Evolutionary conservation across 495 filamentous ascomycete genomes (phyloP).

Genomic region (Wilcoxina mikolae): DNA sequence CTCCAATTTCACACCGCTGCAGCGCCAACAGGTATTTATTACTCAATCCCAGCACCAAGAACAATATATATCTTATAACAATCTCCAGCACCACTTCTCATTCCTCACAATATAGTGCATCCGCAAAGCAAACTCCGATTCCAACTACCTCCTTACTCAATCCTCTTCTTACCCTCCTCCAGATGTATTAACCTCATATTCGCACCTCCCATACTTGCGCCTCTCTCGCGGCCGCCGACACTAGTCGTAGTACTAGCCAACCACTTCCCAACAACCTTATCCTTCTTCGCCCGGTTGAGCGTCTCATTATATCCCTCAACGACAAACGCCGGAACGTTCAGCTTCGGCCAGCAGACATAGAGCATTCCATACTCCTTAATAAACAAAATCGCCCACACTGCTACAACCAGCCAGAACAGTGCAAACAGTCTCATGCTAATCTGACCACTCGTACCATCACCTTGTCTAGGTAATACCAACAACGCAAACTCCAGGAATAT

Average conservation of each 20-base stretch:
- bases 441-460: conserved; percentile 29
- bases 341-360: conserved; percentile 94
- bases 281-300: conserved; percentile 40
- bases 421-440: conserved; percentile 65
- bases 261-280: conserved; percentile 23
- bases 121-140: too few species aligned
- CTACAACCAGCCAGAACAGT: conserved; percentile 55
- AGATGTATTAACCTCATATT: conserved; percentile 25
- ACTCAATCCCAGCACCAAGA: too few species aligned
- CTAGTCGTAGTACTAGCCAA: conserved; percentile 6
- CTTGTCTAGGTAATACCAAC: conserved; percentile 53
- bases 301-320: conserved; percentile 82
- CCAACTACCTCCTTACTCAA: too few species aligned
- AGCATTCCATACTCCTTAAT: conserved; percentile 72
- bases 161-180: conserved; percentile 28
- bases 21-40: too few species aligned
- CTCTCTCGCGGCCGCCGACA: conserved; percentile 18
- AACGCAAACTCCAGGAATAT: conserved; percentile 75
- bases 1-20: too few species aligned
- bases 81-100: too few species aligned
- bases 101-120: too few species aligned
- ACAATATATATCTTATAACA: too few species aligned
- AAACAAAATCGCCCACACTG: conserved; percentile 55
- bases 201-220: conserved; percentile 19
- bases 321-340: conserved; percentile 72